Percentiles rank a stretch among this genome's conserved stretches.
phyloP scores from a whole-genome alignment of 306 rosid genomes.

The apple (Malus domestica) region DNA sequence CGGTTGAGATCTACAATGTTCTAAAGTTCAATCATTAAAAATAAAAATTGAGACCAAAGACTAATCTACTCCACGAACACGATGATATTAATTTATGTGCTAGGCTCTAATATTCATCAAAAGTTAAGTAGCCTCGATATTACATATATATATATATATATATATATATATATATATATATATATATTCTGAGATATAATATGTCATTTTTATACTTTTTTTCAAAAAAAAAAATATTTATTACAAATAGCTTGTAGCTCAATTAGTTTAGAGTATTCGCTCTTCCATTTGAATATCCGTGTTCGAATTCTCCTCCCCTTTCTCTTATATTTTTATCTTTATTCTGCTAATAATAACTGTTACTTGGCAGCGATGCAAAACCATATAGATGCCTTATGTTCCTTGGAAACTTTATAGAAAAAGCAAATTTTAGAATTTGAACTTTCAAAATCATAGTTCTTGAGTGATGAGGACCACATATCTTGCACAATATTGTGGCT shows the following conservation, averaged over 20 bases:
- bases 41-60: background rate
- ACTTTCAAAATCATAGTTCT: slow-evolving; percentile 12
- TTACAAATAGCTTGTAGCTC: too few species aligned
- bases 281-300: too few species aligned
- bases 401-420: background rate
- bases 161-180: too few species aligned
- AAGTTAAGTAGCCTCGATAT: background rate
- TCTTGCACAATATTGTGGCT: background rate
- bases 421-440: slow-evolving; percentile 23
- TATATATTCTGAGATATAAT: background rate
- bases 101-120: background rate
- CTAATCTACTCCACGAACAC: background rate
- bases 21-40: background rate
- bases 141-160: too few species aligned
- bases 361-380: background rate
- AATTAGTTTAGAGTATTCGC: too few species aligned
- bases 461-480: slow-evolving; percentile 22
- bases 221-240: too few species aligned
- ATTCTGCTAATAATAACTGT: background rate
- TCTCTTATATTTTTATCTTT: background rate
- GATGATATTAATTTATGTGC: background rate
- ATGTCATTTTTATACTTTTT: background rate
- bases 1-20: background rate
- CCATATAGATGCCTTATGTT: background rate
- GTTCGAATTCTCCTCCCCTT: too few species aligned